These are phyloP conservation scores for Candida tallmaniae DNA, from an alignment of 805 yeast species.

Conservation along the genomic window DNA sequence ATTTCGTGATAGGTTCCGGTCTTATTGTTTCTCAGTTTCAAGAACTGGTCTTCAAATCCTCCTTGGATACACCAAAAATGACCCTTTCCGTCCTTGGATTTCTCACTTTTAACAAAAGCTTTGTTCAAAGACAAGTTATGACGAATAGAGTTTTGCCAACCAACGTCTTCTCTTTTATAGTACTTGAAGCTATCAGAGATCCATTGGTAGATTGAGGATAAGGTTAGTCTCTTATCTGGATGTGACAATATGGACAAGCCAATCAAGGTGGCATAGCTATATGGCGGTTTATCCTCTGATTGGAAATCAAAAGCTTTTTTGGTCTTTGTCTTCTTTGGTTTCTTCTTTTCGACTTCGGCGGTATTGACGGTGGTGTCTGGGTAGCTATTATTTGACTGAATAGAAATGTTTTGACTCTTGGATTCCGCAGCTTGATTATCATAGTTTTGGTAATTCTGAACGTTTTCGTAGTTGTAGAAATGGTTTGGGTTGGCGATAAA, in stretches of 20 bases:
- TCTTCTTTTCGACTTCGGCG: constrained; percentile 5
- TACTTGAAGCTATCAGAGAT: constrained; percentile 80
- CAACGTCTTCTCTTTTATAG: constrained; percentile 80
- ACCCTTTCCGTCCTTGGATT: constrained; percentile 86
- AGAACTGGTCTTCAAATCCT: constrained; percentile 79
- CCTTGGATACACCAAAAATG: constrained; percentile 89
- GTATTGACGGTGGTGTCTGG: constrained; percentile 2
- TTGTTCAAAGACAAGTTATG: constrained; percentile 92
- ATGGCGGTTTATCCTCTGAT: constrained; percentile 79
- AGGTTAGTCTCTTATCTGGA: constrained; percentile 42
- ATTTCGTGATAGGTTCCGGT: constrained; percentile 39
- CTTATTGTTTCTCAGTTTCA: constrained; percentile 55
- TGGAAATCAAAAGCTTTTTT: constrained; percentile 40
- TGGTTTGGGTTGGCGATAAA: neutral
- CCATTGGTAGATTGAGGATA: constrained; percentile 83
- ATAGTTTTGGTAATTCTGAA: neutral
- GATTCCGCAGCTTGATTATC: neutral
- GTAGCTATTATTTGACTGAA: neutral
- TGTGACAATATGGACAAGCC: constrained; percentile 90
- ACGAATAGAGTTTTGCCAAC: constrained; percentile 97
- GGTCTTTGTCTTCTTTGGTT: constrained; percentile 22
- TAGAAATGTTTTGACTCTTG: neutral
- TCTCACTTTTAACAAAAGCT: constrained; percentile 86
- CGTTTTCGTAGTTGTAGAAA: neutral
- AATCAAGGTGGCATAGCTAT: constrained; percentile 87